These are phyloP conservation scores for Tulasnella sp. DNA, from an alignment of 768 basidiomycete genomes.

Conservation along the genomic window DNA sequence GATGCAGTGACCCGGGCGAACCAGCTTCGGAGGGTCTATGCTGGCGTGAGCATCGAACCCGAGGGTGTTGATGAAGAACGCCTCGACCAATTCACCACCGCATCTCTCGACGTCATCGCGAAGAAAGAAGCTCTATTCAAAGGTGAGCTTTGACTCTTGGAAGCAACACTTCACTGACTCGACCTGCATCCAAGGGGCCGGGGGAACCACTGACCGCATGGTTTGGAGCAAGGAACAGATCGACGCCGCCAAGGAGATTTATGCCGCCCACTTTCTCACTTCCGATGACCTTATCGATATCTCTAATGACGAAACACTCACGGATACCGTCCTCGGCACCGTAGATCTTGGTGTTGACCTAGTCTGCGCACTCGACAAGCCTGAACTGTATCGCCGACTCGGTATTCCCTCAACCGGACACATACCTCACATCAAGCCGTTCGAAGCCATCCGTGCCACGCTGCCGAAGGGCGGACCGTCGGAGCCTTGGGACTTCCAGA, in stretches of 20 bases:
- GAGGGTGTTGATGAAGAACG: not conserved
- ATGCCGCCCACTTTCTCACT: too few relatives aligned
- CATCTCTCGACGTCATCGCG: not conserved
- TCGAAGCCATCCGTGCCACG: not conserved
- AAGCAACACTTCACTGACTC: not conserved
- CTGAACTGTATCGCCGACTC: too few relatives aligned
- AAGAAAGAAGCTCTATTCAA: not conserved
- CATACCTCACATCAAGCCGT: not conserved
- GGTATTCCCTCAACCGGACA: not conserved
- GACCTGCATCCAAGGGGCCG: too few relatives aligned
- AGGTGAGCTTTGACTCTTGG: not conserved
- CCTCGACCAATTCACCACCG: not conserved
- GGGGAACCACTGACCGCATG: too few relatives aligned
- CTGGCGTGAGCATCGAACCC: not conserved
- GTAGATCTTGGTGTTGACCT: too few relatives aligned
- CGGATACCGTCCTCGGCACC: too few relatives aligned
- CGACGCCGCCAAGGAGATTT: too few relatives aligned
- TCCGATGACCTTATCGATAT: too few relatives aligned
- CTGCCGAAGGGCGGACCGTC: not conserved
- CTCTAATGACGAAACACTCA: too few relatives aligned
- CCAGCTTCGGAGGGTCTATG: not conserved
- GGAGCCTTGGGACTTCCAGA: not conserved
- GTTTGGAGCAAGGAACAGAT: too few relatives aligned
- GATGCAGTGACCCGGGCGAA: not conserved
- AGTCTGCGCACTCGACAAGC: too few relatives aligned